A percentile compares a stretch with the other conserved stretches of the same genome.
Evolutionary conservation across 2,329 filamentous ascomycete genomes (phyloP).

Genomic region (Arthrobotrys pseudoclavata): DNA sequence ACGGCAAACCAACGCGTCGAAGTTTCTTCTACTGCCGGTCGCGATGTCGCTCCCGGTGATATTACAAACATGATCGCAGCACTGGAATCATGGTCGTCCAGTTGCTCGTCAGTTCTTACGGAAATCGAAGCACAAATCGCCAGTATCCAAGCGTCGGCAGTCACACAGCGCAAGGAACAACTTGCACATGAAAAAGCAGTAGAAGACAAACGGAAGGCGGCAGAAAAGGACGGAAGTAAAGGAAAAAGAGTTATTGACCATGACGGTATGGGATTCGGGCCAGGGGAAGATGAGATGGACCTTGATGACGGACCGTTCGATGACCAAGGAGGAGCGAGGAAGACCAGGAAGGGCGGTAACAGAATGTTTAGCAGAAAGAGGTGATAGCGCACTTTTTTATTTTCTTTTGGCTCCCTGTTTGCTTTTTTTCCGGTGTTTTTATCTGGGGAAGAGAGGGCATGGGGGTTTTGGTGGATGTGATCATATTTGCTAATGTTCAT

Average conservation of each 20-base stretch:
- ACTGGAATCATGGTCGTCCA: slow-evolving; percentile 80
- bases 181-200: slow-evolving; percentile 70
- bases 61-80: slow-evolving; percentile 77
- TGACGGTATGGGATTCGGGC: slow-evolving; percentile 61
- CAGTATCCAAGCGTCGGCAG: slow-evolving; percentile 74
- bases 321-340: slow-evolving; percentile 61
- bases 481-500: slow-evolving; percentile 55
- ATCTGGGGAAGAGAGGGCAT: neutral
- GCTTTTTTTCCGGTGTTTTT: slow-evolving; percentile 11
- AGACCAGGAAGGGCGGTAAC: slow-evolving; percentile 62
- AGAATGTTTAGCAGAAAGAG: slow-evolving; percentile 60
- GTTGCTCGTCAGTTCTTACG: slow-evolving; percentile 79
- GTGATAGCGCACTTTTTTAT: slow-evolving; percentile 52
- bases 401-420: slow-evolving; percentile 16
- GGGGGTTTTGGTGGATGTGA: slow-evolving; percentile 16
- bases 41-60: slow-evolving; percentile 82
- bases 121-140: slow-evolving; percentile 83
- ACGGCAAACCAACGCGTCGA: slow-evolving; percentile 80
- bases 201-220: slow-evolving; percentile 67
- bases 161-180: slow-evolving; percentile 70
- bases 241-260: slow-evolving; percentile 64
- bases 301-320: slow-evolving; percentile 61
- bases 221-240: slow-evolving; percentile 60
- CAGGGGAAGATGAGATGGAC: slow-evolving; percentile 64
- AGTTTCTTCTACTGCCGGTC: slow-evolving; percentile 84